phyloP scores from a whole-genome alignment of 495 filamentous ascomycete species.

The Choiromyces venosus region DNA sequence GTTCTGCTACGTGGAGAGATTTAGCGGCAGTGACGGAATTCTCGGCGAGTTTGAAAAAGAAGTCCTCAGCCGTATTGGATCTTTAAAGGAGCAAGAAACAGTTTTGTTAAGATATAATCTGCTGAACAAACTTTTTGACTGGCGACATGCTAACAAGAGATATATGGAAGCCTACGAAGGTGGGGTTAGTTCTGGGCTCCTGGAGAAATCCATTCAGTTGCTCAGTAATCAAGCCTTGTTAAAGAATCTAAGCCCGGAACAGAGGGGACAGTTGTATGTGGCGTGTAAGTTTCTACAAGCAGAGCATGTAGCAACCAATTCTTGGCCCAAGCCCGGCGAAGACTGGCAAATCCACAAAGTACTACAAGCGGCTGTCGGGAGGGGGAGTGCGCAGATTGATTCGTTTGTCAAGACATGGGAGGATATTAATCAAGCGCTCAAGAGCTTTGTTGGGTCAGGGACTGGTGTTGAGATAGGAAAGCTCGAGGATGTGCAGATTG shows the following conservation, averaged over 20 bases:
- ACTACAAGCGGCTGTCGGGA: no score
- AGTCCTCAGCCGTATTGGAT: background rate
- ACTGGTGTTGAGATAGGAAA: background rate
- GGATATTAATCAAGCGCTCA: background rate
- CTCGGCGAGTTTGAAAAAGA: background rate
- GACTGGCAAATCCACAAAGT: background rate
- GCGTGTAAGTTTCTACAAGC: conserved; percentile 16
- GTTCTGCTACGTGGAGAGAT: conserved; percentile 7
- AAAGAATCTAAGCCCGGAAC: background rate
- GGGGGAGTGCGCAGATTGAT: background rate
- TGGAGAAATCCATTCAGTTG: conserved; percentile 9
- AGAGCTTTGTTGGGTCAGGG: background rate
- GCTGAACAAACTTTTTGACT: conserved; percentile 21
- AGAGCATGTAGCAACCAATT: background rate
- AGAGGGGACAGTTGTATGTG: background rate
- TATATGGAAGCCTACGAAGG: conserved; percentile 19
- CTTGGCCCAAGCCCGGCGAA: background rate
- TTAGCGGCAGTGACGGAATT: background rate
- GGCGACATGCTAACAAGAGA: background rate
- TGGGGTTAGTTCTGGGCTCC: conserved; percentile 11
- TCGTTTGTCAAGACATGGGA: conserved; percentile 1
- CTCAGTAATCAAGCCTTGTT: background rate
- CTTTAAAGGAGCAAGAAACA: conserved; percentile 8
- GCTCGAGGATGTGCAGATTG: background rate
- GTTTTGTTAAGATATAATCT: conserved; percentile 11